Evolutionary conservation across 495 filamentous ascomycete species (phyloP).

Genomic region (Penicillium steckii): DNA sequence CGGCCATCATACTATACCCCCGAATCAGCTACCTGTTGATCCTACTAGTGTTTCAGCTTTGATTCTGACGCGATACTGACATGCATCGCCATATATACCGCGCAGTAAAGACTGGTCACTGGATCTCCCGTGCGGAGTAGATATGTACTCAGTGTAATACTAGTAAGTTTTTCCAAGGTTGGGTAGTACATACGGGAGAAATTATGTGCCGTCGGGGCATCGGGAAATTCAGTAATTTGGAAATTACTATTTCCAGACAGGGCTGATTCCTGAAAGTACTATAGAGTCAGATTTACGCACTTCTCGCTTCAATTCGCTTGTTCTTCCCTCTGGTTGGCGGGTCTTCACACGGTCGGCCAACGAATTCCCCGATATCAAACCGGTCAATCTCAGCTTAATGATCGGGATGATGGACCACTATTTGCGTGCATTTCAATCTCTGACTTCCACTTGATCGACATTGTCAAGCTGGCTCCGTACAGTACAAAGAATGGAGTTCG

Average conservation of each 20-base stretch:
- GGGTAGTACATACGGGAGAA: too few relatives aligned
- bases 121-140: too few relatives aligned
- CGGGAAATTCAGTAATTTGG: too few relatives aligned
- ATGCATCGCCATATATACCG: conserved; percentile 2
- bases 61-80: not conserved
- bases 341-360: not conserved
- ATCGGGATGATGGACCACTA: not conserved
- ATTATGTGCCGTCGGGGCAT: too few relatives aligned
- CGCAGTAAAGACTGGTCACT: too few relatives aligned
- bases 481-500: not conserved
- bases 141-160: too few relatives aligned
- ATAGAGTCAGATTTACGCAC: not conserved
- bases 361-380: not conserved
- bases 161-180: too few relatives aligned
- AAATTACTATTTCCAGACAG: not conserved
- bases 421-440: not conserved
- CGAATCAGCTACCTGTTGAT: conserved; percentile 11
- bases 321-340: not conserved
- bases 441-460: too few relatives aligned
- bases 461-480: too few relatives aligned
- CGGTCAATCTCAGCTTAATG: not conserved
- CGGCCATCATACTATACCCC: conserved; percentile 12
- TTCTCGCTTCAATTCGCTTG: not conserved
- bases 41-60: conserved; percentile 12
- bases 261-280: not conserved